Evolutionary conservation across 2,329 filamentous ascomycete genomes (phyloP), one percentile per base, ranked within the genome.

Genomic region (Colletotrichum abscissum): DNA sequence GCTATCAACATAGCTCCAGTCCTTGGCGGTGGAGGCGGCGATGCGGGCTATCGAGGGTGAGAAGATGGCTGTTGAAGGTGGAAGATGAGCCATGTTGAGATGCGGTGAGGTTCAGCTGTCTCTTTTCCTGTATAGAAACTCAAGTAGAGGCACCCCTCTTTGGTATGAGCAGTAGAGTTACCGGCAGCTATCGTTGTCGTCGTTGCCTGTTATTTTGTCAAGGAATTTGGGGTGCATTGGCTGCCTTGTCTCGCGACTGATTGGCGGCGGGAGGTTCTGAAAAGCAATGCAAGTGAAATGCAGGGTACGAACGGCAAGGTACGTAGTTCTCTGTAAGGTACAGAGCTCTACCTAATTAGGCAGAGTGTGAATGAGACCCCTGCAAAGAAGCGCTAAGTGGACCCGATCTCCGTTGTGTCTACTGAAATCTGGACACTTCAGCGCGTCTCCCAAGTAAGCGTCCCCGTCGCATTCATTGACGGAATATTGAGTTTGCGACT

Each of bases 1-100:
- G 77, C 87, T 86, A 82, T 97, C 95, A 77, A 98, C 89, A 76
- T 94, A 95, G 68, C 92, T 92, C 96, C 96, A 98, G 83, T 98
- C 95, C 80, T 96, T 95, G 59, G 95, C 94, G 75, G 93, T 92
- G 14, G 93, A 93, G 75, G 94, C 93, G 76, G 94, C 93, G 74
- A 93, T 92, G 72, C 94, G 92, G 65, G 91, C 91, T 38, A 92
- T 85, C 0, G 90, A 92, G 14, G 91, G 91, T 4, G 91, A 93
- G 83, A 93, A 93, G 69, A 93, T 91, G 74, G 90, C 89, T 14
- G 88, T 80, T 56, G 82, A 81, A 26, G 78, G 76, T 1, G 80
- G 79, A 12, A 84, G 78, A 71, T 84, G 82, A n/a, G 83, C 78
- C 84, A 86, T 86, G 67, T 12, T 66, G 70, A 24, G 63, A n/a